Percentiles rank a stretch among this genome's conserved stretches.
Evolutionary conservation across 352 stramenopile species (phyloP).

Genomic region (Nothophytophthora sp.): DNA sequence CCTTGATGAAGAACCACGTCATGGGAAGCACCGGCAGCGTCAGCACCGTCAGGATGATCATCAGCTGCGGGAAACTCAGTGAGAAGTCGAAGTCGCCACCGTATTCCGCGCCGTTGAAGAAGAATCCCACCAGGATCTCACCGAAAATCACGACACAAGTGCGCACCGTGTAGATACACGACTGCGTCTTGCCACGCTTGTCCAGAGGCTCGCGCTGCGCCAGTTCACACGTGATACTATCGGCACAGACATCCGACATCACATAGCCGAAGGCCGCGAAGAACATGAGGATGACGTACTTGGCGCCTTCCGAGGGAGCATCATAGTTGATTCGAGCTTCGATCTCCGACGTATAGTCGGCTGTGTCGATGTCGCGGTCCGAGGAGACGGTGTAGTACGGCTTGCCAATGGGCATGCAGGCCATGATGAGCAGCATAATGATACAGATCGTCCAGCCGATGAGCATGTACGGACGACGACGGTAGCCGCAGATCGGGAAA

Average conservation of each 20-base stretch:
- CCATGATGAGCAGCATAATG: constrained; percentile 36
- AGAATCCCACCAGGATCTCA: constrained; percentile 35
- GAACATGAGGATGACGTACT: constrained; percentile 60
- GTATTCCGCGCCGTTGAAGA: constrained; percentile 52
- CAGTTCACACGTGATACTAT: constrained; percentile 53
- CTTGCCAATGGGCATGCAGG: constrained; percentile 13
- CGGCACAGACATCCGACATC: constrained; percentile 60
- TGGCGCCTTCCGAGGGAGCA: constrained; percentile 28
- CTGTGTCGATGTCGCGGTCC: constrained; percentile 15
- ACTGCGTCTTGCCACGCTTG: constrained; percentile 13
- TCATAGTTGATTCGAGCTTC: constrained; percentile 34
- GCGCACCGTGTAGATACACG: constrained; percentile 28
- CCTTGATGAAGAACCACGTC: constrained; percentile 26
- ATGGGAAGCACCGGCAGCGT: constrained; percentile 10
- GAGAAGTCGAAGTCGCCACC: constrained; percentile 45
- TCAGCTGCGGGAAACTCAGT: constrained; percentile 19
- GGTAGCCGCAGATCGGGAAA: constrained; percentile 67
- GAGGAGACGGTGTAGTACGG: constrained; percentile 37
- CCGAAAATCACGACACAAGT: constrained; percentile 19
- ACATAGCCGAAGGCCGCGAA: constrained; percentile 67
- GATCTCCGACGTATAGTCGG: constrained; percentile 20
- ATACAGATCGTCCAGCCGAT: constrained; percentile 43
- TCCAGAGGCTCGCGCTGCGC: constrained; percentile 10
- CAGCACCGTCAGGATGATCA: constrained; percentile 24
- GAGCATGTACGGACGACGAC: constrained; percentile 65